These are phyloP conservation scores for Cryptococcus sp. DNA, from an alignment of 1,284 basidiomycete genomes.

Conservation along the genomic window DNA sequence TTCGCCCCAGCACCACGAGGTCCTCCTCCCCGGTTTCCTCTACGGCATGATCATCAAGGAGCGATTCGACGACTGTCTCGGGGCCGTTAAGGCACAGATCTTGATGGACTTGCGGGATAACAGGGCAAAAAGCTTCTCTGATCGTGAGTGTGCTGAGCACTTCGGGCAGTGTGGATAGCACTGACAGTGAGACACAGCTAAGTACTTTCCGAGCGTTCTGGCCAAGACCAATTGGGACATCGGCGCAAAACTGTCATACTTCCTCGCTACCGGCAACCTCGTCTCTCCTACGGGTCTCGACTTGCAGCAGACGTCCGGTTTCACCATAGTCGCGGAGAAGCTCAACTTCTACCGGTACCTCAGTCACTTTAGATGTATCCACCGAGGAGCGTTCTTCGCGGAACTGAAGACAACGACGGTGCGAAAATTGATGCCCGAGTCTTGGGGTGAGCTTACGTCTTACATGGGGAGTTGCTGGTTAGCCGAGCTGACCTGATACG, in stretches of 20 bases:
- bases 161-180: too few relatives aligned
- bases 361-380: constrained; percentile 96
- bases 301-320: constrained; percentile 93
- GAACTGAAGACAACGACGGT: constrained; percentile 98
- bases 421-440: constrained; percentile 93
- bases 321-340: constrained; percentile 98
- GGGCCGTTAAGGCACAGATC: constrained; percentile 70
- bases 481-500: constrained; percentile 6
- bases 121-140: constrained; percentile 75
- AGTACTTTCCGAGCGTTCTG: constrained; percentile 77
- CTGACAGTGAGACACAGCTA: constrained; percentile 53
- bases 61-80: constrained; percentile 85
- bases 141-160: constrained; percentile 58
- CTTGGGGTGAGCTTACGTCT: constrained; percentile 70
- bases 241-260: constrained; percentile 84
- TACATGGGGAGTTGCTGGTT: not conserved
- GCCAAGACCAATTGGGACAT: constrained; percentile 86
- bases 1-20: constrained; percentile 98
- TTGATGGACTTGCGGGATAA: constrained; percentile 69
- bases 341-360: constrained; percentile 99
- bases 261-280: constrained; percentile 96
- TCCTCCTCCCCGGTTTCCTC: constrained; percentile 86
- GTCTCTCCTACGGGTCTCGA: constrained; percentile 93
- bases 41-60: constrained; percentile 99
- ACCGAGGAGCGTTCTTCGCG: constrained; percentile 98